phyloP scores from a whole-genome alignment of 2,329 filamentous ascomycete species.

The Leptographium galeiforme region DNA sequence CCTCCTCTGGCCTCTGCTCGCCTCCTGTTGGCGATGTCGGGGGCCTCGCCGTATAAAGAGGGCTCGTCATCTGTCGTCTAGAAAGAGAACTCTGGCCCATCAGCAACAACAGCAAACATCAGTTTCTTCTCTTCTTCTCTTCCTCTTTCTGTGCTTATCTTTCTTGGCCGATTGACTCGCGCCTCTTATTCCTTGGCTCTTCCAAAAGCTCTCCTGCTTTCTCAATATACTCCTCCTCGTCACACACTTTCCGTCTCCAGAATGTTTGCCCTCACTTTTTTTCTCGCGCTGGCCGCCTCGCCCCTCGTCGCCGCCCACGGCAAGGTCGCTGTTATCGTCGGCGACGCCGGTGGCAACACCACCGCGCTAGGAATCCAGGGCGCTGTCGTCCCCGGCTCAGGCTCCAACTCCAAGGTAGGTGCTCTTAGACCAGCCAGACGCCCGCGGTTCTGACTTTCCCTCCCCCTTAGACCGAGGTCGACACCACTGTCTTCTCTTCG shows the following conservation, averaged over 20 bases:
- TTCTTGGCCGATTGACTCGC: constrained; percentile 8
- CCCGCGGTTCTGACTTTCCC: neutral
- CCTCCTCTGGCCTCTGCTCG: too few species aligned
- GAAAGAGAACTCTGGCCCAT: neutral
- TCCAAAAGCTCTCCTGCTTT: too few species aligned
- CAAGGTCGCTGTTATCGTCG: constrained; percentile 17
- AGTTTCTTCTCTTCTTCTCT: neutral
- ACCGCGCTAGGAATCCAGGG: constrained; percentile 28
- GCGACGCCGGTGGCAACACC: constrained; percentile 26
- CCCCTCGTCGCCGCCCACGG: constrained; percentile 20
- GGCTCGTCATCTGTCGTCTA: neutral
- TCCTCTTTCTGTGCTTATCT: neutral
- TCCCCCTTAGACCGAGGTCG: constrained; percentile 23
- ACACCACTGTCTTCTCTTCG: constrained; percentile 29
- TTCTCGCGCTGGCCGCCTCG: constrained; percentile 15
- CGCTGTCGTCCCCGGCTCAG: constrained; percentile 25
- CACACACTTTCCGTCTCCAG: constrained; percentile 2
- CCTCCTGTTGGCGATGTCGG: too few species aligned
- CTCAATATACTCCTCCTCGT: neutral
- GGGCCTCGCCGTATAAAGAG: neutral
- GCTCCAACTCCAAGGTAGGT: constrained; percentile 20
- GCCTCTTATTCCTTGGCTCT: too few species aligned
- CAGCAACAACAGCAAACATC: neutral
- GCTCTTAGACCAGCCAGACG: neutral
- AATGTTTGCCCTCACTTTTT: constrained; percentile 16